Base-by-base conservation (phyloP, 805 yeast species). In the Blastobotrys chiropterorum region DNA sequence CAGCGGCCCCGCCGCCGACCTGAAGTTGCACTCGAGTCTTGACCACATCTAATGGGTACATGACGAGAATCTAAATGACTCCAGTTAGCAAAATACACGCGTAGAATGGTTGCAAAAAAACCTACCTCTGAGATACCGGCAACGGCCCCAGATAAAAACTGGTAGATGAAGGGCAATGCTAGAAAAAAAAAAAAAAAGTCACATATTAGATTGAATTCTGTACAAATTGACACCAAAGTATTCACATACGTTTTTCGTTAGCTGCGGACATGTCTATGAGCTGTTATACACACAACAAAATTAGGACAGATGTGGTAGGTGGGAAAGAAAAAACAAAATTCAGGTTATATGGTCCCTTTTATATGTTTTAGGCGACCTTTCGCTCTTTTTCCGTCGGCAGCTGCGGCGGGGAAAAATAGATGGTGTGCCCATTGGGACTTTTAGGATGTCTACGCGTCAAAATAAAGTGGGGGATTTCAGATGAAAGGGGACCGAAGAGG, bases 31-130 rank as follows among this genome's bases (percentile, higher is more conserved):
- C 90, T 71, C 98, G 80, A 31, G 99, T 92, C 77, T 92, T 92
- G 65, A 94, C 96, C 57, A 94, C 96, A 69, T 92, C 99, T 65
- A 92, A 74, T 44, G 99, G 99, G 67, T 90, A 90, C 97, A 90
- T 90, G 58, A 87, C 89, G 62, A 90, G 75, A 68, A 90, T 86
- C 73, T 61, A 45, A n/a, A n/a, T n/a, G n/a, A n/a, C n/a, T n/a
- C n/a, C n/a, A n/a, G n/a, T n/a, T n/a, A n/a, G n/a, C n/a, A n/a
- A n/a, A n/a, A n/a, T n/a, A n/a, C n/a, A n/a, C n/a, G n/a, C n/a
- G n/a, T n/a, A n/a, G n/a, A n/a, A n/a, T n/a, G n/a, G n/a, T n/a
- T n/a, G n/a, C n/a, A n/a, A n/a, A n/a, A n/a, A 16, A 14, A 21
- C 67, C n/a, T 47, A 67, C 70, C 66, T 94, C 99, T 22, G 97